A percentile compares a stretch with the other conserved stretches of the same genome.
Evolutionary conservation across 257 asterid genomes (phyloP).

Genomic region (Salvia miltiorrhiza): DNA sequence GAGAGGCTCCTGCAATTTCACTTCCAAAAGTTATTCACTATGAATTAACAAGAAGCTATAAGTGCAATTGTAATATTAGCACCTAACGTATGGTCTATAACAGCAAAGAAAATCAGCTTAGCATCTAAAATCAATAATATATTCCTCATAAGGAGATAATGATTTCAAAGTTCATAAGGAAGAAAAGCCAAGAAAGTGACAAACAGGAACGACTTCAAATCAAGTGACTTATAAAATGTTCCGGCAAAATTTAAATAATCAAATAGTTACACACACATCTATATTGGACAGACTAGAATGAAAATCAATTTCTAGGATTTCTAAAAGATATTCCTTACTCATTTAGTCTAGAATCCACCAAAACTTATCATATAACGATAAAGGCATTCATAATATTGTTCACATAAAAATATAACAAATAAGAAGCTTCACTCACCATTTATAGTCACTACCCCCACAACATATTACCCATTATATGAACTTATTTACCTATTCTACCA

Average conservation of each 20-base stretch:
- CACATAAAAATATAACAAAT: background rate
- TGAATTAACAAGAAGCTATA: constrained; percentile 8
- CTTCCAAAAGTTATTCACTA: background rate
- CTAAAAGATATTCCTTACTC: background rate
- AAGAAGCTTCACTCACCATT: constrained; percentile 1
- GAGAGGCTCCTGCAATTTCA: constrained; percentile 70
- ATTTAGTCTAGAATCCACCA: background rate
- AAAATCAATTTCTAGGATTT: background rate
- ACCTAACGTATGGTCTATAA: background rate
- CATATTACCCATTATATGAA: too few relatives aligned
- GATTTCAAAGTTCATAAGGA: background rate
- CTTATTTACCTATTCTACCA: too few relatives aligned
- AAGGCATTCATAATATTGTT: background rate
- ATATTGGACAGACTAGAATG: background rate
- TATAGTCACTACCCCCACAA: too few relatives aligned
- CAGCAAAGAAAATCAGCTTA: background rate
- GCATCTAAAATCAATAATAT: background rate
- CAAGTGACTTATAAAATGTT: background rate
- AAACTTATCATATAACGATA: background rate
- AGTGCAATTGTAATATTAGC: constrained; percentile 2
- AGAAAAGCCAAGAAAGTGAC: background rate
- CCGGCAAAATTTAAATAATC: background rate
- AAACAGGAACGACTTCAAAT: constrained; percentile 6
- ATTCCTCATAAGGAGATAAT: background rate
- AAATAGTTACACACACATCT: background rate